A percentile compares a stretch with the other conserved stretches of the same genome.
Conservation (phyloP, 208 protist genomes). For the Porcisia hertigi region DNA sequence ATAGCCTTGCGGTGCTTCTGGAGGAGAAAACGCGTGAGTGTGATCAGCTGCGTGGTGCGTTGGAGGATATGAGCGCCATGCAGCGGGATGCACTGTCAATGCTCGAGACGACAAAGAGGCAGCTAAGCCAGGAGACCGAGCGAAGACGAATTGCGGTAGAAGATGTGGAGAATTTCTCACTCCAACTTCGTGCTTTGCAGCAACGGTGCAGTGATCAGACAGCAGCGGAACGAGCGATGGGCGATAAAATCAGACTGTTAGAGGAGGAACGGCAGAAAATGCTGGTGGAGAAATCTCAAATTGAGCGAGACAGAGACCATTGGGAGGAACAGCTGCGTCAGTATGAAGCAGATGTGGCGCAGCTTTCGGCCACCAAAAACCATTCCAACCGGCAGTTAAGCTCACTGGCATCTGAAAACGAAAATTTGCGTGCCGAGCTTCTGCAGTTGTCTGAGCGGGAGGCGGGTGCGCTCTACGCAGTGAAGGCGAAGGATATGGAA, state of each 20-base stretch:
- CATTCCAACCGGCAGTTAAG: constrained; percentile 68
- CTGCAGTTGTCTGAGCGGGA: constrained; percentile 53
- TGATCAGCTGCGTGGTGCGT: constrained; percentile 54
- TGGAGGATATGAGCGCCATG: constrained; percentile 55
- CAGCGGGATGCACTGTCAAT: constrained; percentile 48
- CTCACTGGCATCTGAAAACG: constrained; percentile 68
- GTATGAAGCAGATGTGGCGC: constrained; percentile 76
- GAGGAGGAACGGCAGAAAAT: constrained; percentile 58
- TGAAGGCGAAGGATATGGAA: constrained; percentile 80
- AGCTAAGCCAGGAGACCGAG: constrained; percentile 50
- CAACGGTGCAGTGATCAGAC: constrained; percentile 66
- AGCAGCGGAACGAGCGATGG: constrained; percentile 51
- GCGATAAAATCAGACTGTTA: constrained; percentile 34
- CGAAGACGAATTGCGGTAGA: constrained; percentile 35
- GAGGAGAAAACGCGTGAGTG: constrained; percentile 71
- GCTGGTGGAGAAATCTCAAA: constrained; percentile 26
- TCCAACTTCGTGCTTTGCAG: constrained; percentile 74
- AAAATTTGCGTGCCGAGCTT: constrained; percentile 62
- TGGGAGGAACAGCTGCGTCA: constrained; percentile 64
- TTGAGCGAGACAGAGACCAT: constrained; percentile 52
- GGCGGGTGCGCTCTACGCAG: constrained; percentile 52
- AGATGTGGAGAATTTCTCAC: constrained; percentile 60
- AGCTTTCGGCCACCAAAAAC: constrained; percentile 76
- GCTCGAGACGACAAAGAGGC: constrained; percentile 46
- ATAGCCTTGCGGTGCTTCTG: constrained; percentile 25